Evolutionary conservation across 116 monocot genomes (phyloP).

Genomic region (Posidonia oceanica): DNA sequence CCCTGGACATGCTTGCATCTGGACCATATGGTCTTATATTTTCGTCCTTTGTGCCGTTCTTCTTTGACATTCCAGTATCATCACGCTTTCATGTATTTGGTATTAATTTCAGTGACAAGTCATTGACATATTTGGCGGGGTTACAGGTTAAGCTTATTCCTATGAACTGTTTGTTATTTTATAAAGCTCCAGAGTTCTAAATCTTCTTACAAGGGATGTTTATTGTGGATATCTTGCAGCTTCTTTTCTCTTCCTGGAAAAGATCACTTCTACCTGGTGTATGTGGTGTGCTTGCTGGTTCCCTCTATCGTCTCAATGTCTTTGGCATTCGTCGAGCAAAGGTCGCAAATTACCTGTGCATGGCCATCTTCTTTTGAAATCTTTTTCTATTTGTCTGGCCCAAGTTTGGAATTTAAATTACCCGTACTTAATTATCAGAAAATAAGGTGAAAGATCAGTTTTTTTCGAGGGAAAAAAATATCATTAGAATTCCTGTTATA

Average conservation of each 20-base stretch:
- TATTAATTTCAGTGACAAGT: conserved; percentile 62
- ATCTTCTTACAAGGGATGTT: conserved; percentile 2
- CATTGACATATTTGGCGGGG: conserved; percentile 91
- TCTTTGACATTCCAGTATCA: conserved; percentile 83
- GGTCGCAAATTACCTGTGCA: conserved; percentile 21
- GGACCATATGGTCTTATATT: conserved; percentile 94
- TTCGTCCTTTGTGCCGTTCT: conserved; percentile 88
- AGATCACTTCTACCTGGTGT: conserved; percentile 75
- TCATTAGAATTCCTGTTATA: too few relatives aligned
- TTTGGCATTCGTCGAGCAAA: conserved; percentile 75
- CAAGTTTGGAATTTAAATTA: not conserved
- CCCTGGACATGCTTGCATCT: conserved; percentile 33
- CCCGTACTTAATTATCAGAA: too few relatives aligned
- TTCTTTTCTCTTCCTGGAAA: conserved; percentile 84
- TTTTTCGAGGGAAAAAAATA: too few relatives aligned
- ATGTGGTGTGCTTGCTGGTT: conserved; percentile 80
- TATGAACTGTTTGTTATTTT: not conserved
- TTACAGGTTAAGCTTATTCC: conserved; percentile 49
- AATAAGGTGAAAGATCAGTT: too few relatives aligned
- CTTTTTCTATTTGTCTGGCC: not conserved
- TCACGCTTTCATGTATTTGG: conserved; percentile 66
- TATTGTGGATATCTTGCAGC: conserved; percentile 29
- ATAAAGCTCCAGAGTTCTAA: not conserved
- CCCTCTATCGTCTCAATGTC: conserved; percentile 63
- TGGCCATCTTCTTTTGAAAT: not conserved